Evolutionary conservation across 1,284 basidiomycete species (phyloP), one percentile per base, ranked within the genome.

Genomic region (Mycosarcoma maydis): DNA sequence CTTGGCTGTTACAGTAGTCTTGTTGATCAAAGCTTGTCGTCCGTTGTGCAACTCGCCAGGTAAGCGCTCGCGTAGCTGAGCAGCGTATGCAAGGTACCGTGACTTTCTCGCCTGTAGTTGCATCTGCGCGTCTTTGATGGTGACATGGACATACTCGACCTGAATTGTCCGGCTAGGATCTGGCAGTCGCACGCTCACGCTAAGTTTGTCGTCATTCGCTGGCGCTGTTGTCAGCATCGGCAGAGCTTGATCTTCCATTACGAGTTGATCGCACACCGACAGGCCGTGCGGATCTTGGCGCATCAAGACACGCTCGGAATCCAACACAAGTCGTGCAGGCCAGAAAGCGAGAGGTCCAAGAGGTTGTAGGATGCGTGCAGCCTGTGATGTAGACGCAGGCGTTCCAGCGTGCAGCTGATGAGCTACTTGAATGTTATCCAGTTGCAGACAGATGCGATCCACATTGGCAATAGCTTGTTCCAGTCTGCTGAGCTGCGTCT

Each of bases 281-380:
- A 70, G 42, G 5, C 67, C 67, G 0, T 26, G 7, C 4, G 32
- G 17, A 36, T 49, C 24, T 13, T 58, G 53, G 11, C 61, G 38
- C 1, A 70, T 55, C 13, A 17, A 70, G 6, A 70, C 57, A 13
- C 22, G 9, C 8, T 33, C 57, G 1, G 43, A 26, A 2, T 20
- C 23, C 11, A 44, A 32, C 4, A 54, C 53, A 4, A 60, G 34
- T 13, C 30, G 38, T 17, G 67, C 60, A n/a, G 67, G 61, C 49
- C 49, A 65, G 40, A 70, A 70, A 4, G 61, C 67, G 9, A 70
- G n/a, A 0, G 53, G 53, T 3, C 67, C 67, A 2, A 65, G 38
- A 4, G 67, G 61, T 36, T 70, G 67, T 33, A 70, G 13, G 2
- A 38, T 49, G 9, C 46, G 47, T 6, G 39, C 11, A 9, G 56